A percentile compares a stretch with the other conserved stretches of the same genome.
Conservation (phyloP, 2,329 filamentous ascomycete species). For the Cladosporium sp. region DNA sequence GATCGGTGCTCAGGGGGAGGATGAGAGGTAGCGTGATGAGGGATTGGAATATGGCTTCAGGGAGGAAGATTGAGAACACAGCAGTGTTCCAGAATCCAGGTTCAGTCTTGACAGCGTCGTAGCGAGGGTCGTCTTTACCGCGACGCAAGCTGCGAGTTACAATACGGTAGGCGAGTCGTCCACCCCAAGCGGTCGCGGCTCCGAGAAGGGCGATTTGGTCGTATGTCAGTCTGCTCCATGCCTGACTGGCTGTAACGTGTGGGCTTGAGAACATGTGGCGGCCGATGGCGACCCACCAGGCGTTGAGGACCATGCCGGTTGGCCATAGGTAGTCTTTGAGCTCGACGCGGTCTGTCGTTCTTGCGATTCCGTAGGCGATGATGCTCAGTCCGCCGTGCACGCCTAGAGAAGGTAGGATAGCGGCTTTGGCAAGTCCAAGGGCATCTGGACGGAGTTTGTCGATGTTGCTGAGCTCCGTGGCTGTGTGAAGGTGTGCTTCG, state of each 20-base stretch:
- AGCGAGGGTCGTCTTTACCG: constrained; percentile 54
- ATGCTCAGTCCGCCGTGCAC: constrained; percentile 51
- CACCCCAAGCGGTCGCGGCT: constrained; percentile 56
- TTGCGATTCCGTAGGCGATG: constrained; percentile 49
- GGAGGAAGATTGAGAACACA: constrained; percentile 50
- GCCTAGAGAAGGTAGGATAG: constrained; percentile 51
- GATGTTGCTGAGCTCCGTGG: constrained; percentile 7
- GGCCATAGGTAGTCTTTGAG: constrained; percentile 55
- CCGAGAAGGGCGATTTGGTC: constrained; percentile 53
- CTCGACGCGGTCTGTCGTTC: constrained; percentile 53
- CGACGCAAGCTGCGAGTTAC: constrained; percentile 46
- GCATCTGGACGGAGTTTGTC: constrained; percentile 21
- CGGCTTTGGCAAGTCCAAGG: constrained; percentile 50
- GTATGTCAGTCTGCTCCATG: constrained; percentile 48
- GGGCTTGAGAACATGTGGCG: constrained; percentile 41
- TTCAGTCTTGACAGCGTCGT: constrained; percentile 49
- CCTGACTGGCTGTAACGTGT: constrained; percentile 43
- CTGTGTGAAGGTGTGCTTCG: neutral
- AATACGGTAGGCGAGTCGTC: constrained; percentile 53
- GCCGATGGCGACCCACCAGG: constrained; percentile 58
- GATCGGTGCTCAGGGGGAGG: constrained; percentile 42
- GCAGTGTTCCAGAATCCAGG: constrained; percentile 56
- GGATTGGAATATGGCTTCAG: constrained; percentile 55
- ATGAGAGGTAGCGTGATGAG: constrained; percentile 56
- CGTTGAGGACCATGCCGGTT: constrained; percentile 45